Percentiles rank a stretch among this genome's conserved stretches.
phyloP scores from a whole-genome alignment of 345 rosid genomes.

The Corchorus capsularis region DNA sequence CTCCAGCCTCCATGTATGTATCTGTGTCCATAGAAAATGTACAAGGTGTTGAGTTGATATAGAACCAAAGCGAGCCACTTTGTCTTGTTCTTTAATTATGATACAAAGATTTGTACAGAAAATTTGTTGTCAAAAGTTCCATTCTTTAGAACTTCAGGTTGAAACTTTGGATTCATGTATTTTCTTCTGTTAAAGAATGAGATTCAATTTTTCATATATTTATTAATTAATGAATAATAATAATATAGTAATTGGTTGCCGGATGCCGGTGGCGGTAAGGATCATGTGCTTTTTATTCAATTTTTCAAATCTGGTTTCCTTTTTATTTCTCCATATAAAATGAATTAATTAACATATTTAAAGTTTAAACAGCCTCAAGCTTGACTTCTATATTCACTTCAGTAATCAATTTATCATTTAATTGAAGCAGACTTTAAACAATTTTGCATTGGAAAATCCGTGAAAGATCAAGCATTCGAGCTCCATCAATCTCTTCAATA shows the following conservation, averaged over 20 bases:
- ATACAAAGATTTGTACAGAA: slow-evolving; percentile 8
- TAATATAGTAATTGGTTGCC: too few species aligned
- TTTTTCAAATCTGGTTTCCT: neutral
- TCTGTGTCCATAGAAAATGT: neutral
- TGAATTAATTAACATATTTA: neutral
- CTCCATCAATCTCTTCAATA: neutral
- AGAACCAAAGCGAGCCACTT: slow-evolving; percentile 1
- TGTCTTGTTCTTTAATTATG: neutral
- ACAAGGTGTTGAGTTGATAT: neutral
- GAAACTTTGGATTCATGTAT: neutral
- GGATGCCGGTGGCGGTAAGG: too few species aligned
- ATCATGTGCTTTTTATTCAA: neutral
- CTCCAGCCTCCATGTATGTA: too few species aligned
- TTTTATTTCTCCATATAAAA: neutral
- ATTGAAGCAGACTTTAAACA: neutral
- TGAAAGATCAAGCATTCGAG: neutral
- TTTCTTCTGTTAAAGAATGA: neutral
- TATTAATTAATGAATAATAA: too few species aligned
- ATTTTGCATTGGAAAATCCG: neutral
- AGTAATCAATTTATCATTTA: neutral
- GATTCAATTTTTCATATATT: too few species aligned
- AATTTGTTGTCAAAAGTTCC: slow-evolving; percentile 1
- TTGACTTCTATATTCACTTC: neutral
- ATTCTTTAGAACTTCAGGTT: neutral
- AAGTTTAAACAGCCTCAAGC: neutral